Percentiles rank a stretch among this genome's conserved stretches.
phyloP scores from a whole-genome alignment of 306 rosid species.

The Fragaria ananassa region DNA sequence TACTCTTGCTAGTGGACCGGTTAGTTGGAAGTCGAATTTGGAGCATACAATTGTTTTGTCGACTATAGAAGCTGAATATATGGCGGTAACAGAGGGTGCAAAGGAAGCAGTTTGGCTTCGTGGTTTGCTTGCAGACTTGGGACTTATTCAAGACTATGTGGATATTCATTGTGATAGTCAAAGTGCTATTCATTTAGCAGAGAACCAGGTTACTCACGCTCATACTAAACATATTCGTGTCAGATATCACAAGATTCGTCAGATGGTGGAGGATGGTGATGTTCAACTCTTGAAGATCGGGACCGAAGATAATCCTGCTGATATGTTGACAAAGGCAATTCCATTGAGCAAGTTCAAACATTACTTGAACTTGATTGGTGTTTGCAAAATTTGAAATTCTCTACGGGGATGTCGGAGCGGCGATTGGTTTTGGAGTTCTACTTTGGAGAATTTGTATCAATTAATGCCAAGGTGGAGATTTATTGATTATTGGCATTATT shows the following conservation, averaged over 20 bases:
- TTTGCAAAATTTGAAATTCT: not conserved
- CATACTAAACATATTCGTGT: not conserved
- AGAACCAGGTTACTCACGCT: not conserved
- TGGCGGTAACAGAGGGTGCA: not conserved
- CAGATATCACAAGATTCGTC: not conserved
- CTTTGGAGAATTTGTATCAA: not conserved
- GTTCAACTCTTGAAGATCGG: not conserved
- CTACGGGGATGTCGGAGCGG: not conserved
- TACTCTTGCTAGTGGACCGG: not conserved
- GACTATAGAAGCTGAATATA: not conserved
- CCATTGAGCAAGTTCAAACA: not conserved
- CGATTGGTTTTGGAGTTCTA: not conserved
- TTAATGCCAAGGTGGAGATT: not conserved
- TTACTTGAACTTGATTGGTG: not conserved
- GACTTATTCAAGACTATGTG: not conserved
- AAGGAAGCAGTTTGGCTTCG: not conserved
- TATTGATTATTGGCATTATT: too few species aligned
- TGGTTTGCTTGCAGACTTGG: not conserved
- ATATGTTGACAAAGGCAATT: not conserved
- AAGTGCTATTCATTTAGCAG: not conserved
- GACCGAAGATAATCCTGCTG: not conserved
- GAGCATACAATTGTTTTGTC: not conserved
- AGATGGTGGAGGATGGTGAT: not conserved
- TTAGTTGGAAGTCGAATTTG: not conserved
- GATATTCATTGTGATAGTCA: not conserved